Percentiles rank a stretch among this genome's conserved stretches.
These are phyloP conservation scores for Bryoerythrophyllum caledonicum DNA, from an alignment of 225 moss, liverwort and hornwort genomes.

Conservation along the genomic window DNA sequence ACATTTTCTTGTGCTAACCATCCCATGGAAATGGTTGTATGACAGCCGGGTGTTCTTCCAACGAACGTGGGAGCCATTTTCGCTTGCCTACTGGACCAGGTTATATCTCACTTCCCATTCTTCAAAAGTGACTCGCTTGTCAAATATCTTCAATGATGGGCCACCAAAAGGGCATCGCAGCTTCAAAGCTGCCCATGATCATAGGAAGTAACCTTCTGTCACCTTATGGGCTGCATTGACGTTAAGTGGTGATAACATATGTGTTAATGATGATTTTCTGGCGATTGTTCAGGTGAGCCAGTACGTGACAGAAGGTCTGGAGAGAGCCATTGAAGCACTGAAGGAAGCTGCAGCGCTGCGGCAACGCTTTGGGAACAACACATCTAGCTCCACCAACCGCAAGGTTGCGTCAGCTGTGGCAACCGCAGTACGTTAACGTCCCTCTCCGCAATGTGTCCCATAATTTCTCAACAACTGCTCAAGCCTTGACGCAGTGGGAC, in stretches of 20 bases:
- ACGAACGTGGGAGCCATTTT: constrained; percentile 90
- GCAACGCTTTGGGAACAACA: constrained; percentile 66
- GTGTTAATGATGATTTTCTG: background rate
- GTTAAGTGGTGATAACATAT: background rate
- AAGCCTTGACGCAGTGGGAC: too few relatives aligned
- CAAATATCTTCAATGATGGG: background rate
- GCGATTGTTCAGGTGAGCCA: constrained; percentile 63
- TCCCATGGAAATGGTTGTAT: constrained; percentile 11
- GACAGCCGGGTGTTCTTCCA: constrained; percentile 78
- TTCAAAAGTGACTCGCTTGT: too few relatives aligned
- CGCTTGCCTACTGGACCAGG: constrained; percentile 92
- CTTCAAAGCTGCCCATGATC: too few relatives aligned
- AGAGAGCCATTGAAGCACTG: constrained; percentile 76
- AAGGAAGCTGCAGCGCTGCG: constrained; percentile 75
- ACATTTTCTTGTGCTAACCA: background rate
- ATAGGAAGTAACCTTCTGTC: too few relatives aligned
- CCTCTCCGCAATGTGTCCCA: background rate
- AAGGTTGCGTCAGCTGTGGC: constrained; percentile 83
- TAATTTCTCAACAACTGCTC: background rate
- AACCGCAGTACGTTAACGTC: constrained; percentile 56
- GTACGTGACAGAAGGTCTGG: constrained; percentile 80
- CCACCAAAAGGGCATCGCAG: too few relatives aligned
- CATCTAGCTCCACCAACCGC: constrained; percentile 36
- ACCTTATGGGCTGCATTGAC: too few relatives aligned
- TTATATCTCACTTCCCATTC: constrained; percentile 21